phyloP scores from a whole-genome alignment of 2,329 filamentous ascomycete genomes.

The Exserohilum turcica region DNA sequence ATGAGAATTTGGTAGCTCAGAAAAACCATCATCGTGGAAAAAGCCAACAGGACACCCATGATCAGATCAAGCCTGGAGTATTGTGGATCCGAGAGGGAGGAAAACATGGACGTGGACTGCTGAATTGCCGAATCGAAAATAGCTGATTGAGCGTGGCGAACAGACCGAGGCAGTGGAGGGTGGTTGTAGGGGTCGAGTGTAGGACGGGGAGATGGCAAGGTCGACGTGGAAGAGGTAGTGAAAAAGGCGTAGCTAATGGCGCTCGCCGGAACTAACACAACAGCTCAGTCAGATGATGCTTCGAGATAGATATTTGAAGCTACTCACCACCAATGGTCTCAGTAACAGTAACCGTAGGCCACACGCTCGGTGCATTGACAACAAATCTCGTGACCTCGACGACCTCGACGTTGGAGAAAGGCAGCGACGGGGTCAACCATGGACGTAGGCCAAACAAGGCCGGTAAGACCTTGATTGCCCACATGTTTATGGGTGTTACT shows the following conservation, averaged over 20 bases:
- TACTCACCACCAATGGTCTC: conserved; percentile 8
- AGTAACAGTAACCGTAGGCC: conserved; percentile 11
- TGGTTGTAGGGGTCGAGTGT: background rate
- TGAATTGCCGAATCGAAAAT: background rate
- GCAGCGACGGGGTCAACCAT: background rate
- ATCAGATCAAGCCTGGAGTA: conserved; percentile 4
- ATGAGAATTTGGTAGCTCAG: background rate
- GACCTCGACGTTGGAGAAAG: background rate
- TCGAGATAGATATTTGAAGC: too few species aligned
- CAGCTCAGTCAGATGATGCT: background rate
- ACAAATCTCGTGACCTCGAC: conserved; percentile 1
- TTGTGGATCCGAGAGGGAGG: background rate
- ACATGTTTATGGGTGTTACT: background rate
- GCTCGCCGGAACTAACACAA: conserved; percentile 3
- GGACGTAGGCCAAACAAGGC: background rate
- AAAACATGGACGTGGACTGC: background rate
- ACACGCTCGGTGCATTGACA: background rate
- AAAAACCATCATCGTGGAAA: background rate
- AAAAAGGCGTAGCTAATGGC: conserved; percentile 1
- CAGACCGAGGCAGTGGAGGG: background rate
- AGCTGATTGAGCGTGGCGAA: background rate
- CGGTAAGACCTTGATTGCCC: background rate
- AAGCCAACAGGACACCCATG: background rate
- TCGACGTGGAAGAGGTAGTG: background rate
- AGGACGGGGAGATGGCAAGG: background rate